Base-by-base conservation (phyloP, 75 land plant genomes). In the Selaginella moellendorffii region DNA sequence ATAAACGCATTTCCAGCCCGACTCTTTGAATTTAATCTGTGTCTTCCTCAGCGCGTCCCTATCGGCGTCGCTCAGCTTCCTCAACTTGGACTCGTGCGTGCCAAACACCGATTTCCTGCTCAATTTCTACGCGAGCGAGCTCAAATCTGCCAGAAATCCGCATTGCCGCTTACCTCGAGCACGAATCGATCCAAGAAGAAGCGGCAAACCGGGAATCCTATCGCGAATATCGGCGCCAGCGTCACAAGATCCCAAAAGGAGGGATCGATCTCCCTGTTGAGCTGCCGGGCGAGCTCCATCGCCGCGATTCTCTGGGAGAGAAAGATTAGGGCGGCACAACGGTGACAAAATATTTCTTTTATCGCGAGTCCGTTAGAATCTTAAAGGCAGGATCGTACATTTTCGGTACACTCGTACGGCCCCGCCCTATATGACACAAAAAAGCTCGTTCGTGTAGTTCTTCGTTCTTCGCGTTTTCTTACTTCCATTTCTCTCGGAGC, bases 401-500 rank as follows among this genome's bases (percentile, higher is more conserved):
- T n/a, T n/a, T n/a, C n/a, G n/a, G n/a, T n/a, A n/a, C n/a, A n/a
- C n/a, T n/a, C n/a, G n/a, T n/a, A n/a, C n/a, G n/a, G n/a, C n/a
- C n/a, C n/a, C n/a, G n/a, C n/a, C n/a, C n/a, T n/a, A n/a, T n/a
- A n/a, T n/a, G n/a, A n/a, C n/a, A n/a, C n/a, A n/a, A n/a, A n/a
- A n/a, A n/a, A n/a, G n/a, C n/a, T n/a, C n/a, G n/a, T n/a, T n/a
- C n/a, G n/a, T n/a, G n/a, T n/a, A n/a, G n/a, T n/a, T n/a, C n/a
- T n/a, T n/a, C n/a, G n/a, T n/a, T n/a, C n/a, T n/a, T n/a, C n/a
- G n/a, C n/a, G n/a, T n/a, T n/a, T n/a, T n/a, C n/a, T n/a, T 36
- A 93, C 73, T 79, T 88, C 98, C 98, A 93, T 61, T 93, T 93
- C 28, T 88, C 96, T 28, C 65, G 71, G 2, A 93, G 73, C 51